Conservation (phyloP, 208 protist genomes). For the Paratrypanosoma confusum region DNA sequence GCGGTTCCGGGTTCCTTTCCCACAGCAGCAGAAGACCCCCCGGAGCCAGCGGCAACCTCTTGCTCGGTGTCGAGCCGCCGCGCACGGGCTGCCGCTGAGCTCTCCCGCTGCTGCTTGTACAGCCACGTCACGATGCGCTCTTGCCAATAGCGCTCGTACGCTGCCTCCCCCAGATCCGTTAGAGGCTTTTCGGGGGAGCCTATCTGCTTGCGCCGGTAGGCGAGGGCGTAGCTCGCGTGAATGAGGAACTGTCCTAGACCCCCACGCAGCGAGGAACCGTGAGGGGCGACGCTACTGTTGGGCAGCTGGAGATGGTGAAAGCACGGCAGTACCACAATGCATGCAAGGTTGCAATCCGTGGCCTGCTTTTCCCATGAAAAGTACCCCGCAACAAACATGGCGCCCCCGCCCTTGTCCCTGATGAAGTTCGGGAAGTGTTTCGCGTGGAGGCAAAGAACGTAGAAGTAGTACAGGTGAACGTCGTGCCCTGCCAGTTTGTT, state of each 20-base stretch:
- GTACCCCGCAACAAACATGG: slow-evolving; percentile 94
- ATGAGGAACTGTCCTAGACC: slow-evolving; percentile 97
- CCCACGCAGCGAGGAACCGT: not conserved
- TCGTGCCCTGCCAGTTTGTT: slow-evolving; percentile 84
- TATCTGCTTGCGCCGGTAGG: slow-evolving; percentile 89
- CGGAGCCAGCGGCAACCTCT: too few relatives aligned
- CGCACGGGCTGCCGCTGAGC: not conserved
- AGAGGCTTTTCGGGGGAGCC: slow-evolving; percentile 98
- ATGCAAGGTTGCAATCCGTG: slow-evolving; percentile 96
- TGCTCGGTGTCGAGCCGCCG: too few relatives aligned
- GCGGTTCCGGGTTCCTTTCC: too few relatives aligned
- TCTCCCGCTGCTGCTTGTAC: slow-evolving; percentile 4
- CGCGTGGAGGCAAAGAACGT: slow-evolving; percentile 73
- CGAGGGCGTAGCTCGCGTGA: slow-evolving; percentile 95
- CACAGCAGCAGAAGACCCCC: too few relatives aligned
- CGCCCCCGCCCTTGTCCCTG: slow-evolving; percentile 3
- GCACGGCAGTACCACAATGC: slow-evolving; percentile 98
- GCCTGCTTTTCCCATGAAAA: slow-evolving; percentile 97
- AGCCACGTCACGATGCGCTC: slow-evolving; percentile 53
- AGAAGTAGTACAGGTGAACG: slow-evolving; percentile 83
- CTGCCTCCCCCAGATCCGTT: slow-evolving; percentile 93
- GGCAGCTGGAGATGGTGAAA: slow-evolving; percentile 14
- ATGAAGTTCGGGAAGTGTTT: slow-evolving; percentile 65
- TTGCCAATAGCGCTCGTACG: slow-evolving; percentile 89
- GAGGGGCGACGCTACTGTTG: not conserved